Base-by-base conservation (phyloP, 257 asterid genomes). In the Ocimum tenuiflorum region DNA sequence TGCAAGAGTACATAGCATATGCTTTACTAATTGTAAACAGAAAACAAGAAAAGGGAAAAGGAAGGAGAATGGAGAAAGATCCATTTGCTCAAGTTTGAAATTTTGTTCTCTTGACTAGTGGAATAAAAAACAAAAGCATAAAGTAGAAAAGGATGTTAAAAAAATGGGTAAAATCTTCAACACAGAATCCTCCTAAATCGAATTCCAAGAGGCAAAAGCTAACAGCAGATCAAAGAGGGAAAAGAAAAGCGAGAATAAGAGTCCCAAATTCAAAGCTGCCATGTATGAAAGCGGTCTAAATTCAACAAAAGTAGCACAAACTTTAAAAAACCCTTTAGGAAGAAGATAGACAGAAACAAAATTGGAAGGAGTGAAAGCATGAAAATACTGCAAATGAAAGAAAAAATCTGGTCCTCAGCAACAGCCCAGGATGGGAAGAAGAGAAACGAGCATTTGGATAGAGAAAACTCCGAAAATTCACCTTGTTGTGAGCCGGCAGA, bases 81-180 rank as follows among this genome's bases (percentile, higher is more conserved):
- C 71, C 66, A 7, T 22, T 48, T 33, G 58, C 66, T 81, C 62
- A 76, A 78, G 73, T 65, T 72, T 62, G 79, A 70, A 75, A 51
- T 47, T 76, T 67, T 56, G 60, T 29, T 46, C 53, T 29, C 67
- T 60, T 63, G 74, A 80, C 58, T 48, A 71, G 39, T 43, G 49
- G 43, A 68, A 75, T 75, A 72, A 73, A 64, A 61, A 57, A 39
- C 69, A 54, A 76, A 81, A 82, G 84, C 68, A 56, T 56, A 77
- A 76, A 59, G 73, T 56, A 72, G 69, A 76, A 69, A 73, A 69
- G 42, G 71, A 45, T 4, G 27, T 23, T 50, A 64, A 76, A 72
- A 71, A 42, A 69, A 51, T 6, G 1, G 53, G 56, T 11, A 20
- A 79, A 69, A 55, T 81, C 41, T 78, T 75, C 87, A 72, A 83